Percentiles rank a stretch among this genome's conserved stretches.
These are phyloP conservation scores for Dactylellina parvicollis DNA, from an alignment of 2,329 filamentous ascomycete species.

Conservation along the genomic window DNA sequence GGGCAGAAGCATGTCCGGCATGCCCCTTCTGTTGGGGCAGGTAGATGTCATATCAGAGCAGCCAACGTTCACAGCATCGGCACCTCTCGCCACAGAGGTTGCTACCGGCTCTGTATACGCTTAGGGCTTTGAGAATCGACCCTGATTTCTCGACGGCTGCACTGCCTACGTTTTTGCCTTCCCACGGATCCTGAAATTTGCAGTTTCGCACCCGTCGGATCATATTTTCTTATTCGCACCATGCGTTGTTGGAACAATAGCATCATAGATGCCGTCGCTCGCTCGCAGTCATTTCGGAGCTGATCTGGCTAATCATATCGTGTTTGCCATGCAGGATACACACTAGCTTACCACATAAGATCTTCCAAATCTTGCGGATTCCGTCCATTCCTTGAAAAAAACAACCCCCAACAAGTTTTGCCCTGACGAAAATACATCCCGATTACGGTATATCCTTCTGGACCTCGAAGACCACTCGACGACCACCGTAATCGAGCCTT, in stretches of 20 bases:
- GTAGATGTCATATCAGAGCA: constrained; percentile 1
- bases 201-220: background rate
- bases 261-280: constrained; percentile 5
- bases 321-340: constrained; percentile 13
- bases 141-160: background rate
- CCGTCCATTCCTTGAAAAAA: constrained; percentile 29
- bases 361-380: constrained; percentile 4
- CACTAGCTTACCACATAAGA: constrained; percentile 1
- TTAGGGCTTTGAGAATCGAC: background rate
- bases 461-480: background rate
- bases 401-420: background rate
- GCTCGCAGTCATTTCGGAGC: background rate
- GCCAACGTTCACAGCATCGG: background rate
- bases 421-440: background rate
- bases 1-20: background rate
- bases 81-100: too few relatives aligned
- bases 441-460: constrained; percentile 17
- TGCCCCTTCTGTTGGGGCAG: constrained; percentile 30
- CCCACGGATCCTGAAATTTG: constrained; percentile 29
- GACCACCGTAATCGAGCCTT: background rate
- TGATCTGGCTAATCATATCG: constrained; percentile 29
- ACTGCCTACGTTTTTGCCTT: constrained; percentile 8
- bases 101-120: background rate
- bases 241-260: constrained; percentile 23
- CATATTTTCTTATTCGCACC: constrained; percentile 42